Percentiles rank a stretch among this genome's conserved stretches.
These are phyloP conservation scores for Corynespora cassiicola DNA, from an alignment of 2,329 filamentous ascomycete species.

Conservation along the genomic window DNA sequence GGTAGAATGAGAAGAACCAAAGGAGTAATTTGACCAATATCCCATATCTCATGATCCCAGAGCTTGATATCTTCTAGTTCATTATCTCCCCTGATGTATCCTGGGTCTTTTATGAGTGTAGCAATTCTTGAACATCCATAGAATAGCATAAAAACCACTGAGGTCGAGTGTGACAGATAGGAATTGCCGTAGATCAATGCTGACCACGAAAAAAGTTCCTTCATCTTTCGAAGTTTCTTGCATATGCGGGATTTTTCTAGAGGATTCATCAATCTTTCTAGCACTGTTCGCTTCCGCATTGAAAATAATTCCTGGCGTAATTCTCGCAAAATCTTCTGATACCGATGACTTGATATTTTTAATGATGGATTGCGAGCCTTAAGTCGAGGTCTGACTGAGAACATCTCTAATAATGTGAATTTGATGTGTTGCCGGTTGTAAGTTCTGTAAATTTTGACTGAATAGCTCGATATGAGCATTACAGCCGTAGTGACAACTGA, in stretches of 20 bases:
- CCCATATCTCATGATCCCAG: conserved; percentile 14
- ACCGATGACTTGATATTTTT: too few relatives aligned
- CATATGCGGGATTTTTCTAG: too few relatives aligned
- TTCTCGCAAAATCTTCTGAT: neutral
- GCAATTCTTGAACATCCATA: conserved; percentile 18
- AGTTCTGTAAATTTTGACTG: neutral
- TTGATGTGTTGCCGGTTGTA: too few relatives aligned
- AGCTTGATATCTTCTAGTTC: conserved; percentile 3
- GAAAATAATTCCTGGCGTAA: neutral
- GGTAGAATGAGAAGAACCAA: conserved; percentile 17
- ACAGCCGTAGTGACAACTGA: too few relatives aligned
- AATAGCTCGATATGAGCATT: neutral
- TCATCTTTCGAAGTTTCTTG: conserved; percentile 4
- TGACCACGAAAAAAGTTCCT: too few relatives aligned
- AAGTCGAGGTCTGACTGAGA: too few relatives aligned
- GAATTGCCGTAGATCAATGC: conserved; percentile 16
- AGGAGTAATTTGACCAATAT: conserved; percentile 21
- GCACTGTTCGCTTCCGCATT: neutral
- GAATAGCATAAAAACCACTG: conserved; percentile 17
- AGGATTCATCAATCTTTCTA: neutral
- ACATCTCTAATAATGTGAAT: too few relatives aligned
- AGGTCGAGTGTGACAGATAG: conserved; percentile 11
- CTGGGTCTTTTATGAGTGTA: conserved; percentile 5
- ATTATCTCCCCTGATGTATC: too few relatives aligned
- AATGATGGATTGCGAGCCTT: too few relatives aligned